Base-by-base conservation (phyloP, 441 rosid species). In the Oxalis stricta region DNA sequence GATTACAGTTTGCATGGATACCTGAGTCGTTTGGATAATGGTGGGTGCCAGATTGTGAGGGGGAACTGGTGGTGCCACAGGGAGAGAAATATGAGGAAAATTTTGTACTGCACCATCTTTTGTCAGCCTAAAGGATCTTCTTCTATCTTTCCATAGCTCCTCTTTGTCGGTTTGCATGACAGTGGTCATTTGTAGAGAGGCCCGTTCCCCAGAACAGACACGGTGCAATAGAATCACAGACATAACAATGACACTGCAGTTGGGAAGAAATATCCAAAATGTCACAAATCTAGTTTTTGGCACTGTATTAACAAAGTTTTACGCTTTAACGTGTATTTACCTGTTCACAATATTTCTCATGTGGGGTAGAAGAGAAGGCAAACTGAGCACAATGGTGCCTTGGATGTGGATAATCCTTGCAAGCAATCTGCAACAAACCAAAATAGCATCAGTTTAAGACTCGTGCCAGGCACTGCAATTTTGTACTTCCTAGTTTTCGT, bases 341-440 rank as follows among this genome's bases (percentile, higher is more conserved):
- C 91, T 72, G 67, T 57, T 68, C 60, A 55, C 95, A 89, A 33
- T 76, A 64, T 19, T 28, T 60, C 44, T 68, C 71, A 48, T 84
- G 94, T 7, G 72, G 61, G 13, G 77, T 72, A 21, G 79, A 74
- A 55, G 55, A 46, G 65, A 89, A 84, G 11, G 73, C 64, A 54
- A 57, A 84, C 44, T 66, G 70, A 45, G 67, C 85, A 52, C 97
- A 89, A 5, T 64, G 69, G 62, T 89, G 91, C 3, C 97, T 70
- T 33, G 91, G 68, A 63, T 89, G 95, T 51, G 95, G 94, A 33
- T 65, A 89, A 61, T 89, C 97, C 63, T 95, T 65, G 61, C 94
- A 89, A 4, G 95, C 95, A 63, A 89, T 53, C 95, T 89, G 72
- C 70, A 65, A 39, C n/a, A 14, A 61, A 23, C 28, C 28, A 36